These are phyloP conservation scores for Cochlearia excelsa DNA, from an alignment of 345 rosid species.

Conservation along the genomic window DNA sequence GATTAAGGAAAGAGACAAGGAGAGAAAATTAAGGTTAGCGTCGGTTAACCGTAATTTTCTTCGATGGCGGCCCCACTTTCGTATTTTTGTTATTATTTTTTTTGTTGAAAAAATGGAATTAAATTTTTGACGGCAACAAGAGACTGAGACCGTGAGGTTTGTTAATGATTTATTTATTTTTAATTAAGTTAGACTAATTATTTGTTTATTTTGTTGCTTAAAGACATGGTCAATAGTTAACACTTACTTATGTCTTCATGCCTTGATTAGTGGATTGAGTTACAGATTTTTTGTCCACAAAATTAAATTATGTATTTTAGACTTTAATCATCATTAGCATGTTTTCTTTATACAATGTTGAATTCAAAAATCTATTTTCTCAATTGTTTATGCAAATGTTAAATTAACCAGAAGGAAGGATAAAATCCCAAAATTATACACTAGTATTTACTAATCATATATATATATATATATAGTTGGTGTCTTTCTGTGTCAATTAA, in stretches of 20 bases:
- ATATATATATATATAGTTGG: no score
- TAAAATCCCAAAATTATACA: no score
- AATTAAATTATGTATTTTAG: background rate
- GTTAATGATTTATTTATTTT: background rate
- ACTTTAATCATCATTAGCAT: background rate
- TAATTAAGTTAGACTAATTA: background rate
- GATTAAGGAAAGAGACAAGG: slow-evolving; percentile 7
- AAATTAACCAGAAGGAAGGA: no score
- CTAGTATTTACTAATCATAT: no score
- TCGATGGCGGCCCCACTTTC: slow-evolving; percentile 31
- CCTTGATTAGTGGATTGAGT: slow-evolving; percentile 28
- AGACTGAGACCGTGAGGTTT: slow-evolving; percentile 23
- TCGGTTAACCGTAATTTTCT: slow-evolving; percentile 22
- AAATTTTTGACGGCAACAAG: slow-evolving; percentile 27
- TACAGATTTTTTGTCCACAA: background rate
- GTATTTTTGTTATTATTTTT: background rate
- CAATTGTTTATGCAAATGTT: no score
- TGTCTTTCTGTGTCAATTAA: no score
- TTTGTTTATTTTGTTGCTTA: background rate
- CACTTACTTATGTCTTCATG: slow-evolving; percentile 29
- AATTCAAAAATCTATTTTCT: background rate
- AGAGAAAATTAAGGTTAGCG: background rate
- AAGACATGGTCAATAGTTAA: slow-evolving; percentile 23
- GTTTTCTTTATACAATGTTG: slow-evolving; percentile 4
- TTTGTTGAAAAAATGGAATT: slow-evolving; percentile 3